A percentile compares a stretch with the other conserved stretches of the same genome.
Conservation (phyloP, 371 early-diverging fungal species). For the Mortierella sp. region DNA sequence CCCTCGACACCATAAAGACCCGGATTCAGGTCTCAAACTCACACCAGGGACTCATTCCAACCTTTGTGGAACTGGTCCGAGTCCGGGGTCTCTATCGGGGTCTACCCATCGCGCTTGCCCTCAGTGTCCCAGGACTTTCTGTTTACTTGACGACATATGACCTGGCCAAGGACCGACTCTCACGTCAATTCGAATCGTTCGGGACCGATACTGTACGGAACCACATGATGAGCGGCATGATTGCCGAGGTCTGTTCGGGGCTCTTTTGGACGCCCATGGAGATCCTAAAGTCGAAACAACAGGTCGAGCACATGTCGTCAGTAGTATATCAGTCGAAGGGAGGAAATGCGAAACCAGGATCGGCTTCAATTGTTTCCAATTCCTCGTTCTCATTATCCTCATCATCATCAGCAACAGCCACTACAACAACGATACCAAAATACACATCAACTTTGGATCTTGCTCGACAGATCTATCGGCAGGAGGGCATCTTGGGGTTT, state of each 20-base stretch:
- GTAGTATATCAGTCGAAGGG: background rate
- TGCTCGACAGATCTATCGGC: conserved; percentile 61
- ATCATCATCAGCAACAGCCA: background rate
- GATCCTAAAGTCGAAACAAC: conserved; percentile 81
- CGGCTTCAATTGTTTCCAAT: background rate
- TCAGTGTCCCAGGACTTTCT: conserved; percentile 82
- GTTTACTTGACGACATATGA: conserved; percentile 84
- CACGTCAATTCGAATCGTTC: conserved; percentile 16
- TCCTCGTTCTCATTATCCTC: background rate
- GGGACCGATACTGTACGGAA: conserved; percentile 47
- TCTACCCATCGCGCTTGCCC: conserved; percentile 74
- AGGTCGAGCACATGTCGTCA: conserved; percentile 55
- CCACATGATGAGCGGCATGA: conserved; percentile 65
- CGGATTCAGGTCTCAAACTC: conserved; percentile 68
- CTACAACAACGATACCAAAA: background rate
- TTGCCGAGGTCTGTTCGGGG: conserved; percentile 71
- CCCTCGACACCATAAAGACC: conserved; percentile 86
- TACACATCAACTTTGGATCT: conserved; percentile 33
- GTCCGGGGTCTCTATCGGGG: conserved; percentile 68
- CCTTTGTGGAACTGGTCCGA: conserved; percentile 29
- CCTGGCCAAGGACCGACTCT: conserved; percentile 63
- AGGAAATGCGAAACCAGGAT: background rate
- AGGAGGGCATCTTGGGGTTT: conserved; percentile 77
- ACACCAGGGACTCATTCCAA: conserved; percentile 31
- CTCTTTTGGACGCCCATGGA: conserved; percentile 87